Evolutionary conservation across 106 monocot genomes (phyloP).

Genomic region (Platanthera zijinensis): DNA sequence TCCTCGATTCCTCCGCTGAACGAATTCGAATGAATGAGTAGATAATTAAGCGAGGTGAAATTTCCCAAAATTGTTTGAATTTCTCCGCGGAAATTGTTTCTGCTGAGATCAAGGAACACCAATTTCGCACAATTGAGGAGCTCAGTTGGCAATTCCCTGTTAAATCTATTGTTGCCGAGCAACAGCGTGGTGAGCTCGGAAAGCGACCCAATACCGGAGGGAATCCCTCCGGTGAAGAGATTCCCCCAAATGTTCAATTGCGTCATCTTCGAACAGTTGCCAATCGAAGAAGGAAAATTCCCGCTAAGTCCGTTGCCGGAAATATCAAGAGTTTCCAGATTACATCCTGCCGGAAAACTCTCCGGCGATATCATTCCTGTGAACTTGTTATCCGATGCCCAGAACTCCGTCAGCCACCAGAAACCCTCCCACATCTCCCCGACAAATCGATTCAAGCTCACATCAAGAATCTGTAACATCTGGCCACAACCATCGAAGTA

Average conservation of each 20-base stretch:
- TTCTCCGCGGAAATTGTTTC: constrained; percentile 46
- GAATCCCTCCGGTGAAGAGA: constrained; percentile 41
- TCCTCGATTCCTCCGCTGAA: constrained; percentile 48
- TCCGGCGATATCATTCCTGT: constrained; percentile 23
- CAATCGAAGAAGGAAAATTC: constrained; percentile 40
- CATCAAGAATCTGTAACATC: constrained; percentile 39
- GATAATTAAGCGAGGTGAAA: constrained; percentile 30
- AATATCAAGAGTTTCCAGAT: constrained; percentile 40
- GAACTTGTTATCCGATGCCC: constrained; percentile 49
- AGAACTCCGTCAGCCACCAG: constrained; percentile 32
- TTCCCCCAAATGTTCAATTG: constrained; percentile 50
- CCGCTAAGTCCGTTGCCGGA: constrained; percentile 48
- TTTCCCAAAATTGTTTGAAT: constrained; percentile 48
- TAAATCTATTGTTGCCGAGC: constrained; percentile 62
- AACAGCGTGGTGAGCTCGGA: constrained; percentile 31
- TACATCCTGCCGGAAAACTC: constrained; percentile 36
- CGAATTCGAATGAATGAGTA: constrained; percentile 47
- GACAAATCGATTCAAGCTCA: constrained; percentile 55
- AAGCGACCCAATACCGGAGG: constrained; percentile 47
- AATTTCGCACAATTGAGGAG: constrained; percentile 49
- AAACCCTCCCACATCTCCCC: constrained; percentile 49
- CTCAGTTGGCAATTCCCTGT: constrained; percentile 35
- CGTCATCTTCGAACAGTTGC: constrained; percentile 41
- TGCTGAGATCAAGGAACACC: constrained; percentile 63
- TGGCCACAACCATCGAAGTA: constrained; percentile 43